Evolutionary conservation across 1,284 basidiomycete species (phyloP).

Genomic region (Cryptococcus sp.): DNA sequence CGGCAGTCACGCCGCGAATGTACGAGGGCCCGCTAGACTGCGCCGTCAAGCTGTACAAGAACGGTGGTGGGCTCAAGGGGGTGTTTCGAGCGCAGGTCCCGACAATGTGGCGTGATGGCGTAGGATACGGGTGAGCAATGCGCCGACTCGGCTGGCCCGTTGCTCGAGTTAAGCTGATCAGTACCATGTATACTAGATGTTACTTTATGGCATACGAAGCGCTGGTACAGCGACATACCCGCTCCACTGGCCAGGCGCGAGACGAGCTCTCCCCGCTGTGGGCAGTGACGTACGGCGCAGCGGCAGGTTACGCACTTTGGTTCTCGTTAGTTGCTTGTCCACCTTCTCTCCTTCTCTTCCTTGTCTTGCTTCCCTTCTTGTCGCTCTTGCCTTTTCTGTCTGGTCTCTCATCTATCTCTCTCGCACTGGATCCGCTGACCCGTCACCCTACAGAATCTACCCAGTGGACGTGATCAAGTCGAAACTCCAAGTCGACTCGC

Average conservation of each 20-base stretch:
- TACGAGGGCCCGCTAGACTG: conserved; percentile 87
- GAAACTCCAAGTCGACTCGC: conserved; percentile 91
- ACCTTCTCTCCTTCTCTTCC: conserved; percentile 10
- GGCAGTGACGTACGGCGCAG: conserved; percentile 79
- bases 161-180: not conserved
- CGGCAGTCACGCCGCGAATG: conserved; percentile 62
- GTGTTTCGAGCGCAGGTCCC: conserved; percentile 92
- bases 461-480: conserved; percentile 95
- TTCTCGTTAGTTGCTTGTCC: conserved; percentile 30
- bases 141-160: not conserved
- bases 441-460: conserved; percentile 63
- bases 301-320: conserved; percentile 61
- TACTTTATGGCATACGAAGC: conserved; percentile 96
- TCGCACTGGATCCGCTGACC: not conserved
- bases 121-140: conserved; percentile 66
- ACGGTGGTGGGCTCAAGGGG: conserved; percentile 75
- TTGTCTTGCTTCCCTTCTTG: conserved; percentile 1
- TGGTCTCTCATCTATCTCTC: too few species aligned
- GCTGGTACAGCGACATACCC: conserved; percentile 80
- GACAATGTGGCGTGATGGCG: conserved; percentile 81
- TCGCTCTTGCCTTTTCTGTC: not conserved
- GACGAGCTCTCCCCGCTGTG: conserved; percentile 75
- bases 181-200: conserved; percentile 47
- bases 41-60: conserved; percentile 70
- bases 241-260: conserved; percentile 65